These are phyloP conservation scores for Podila minutissima DNA, from an alignment of 192 early-diverging fungal species.

Conservation along the genomic window DNA sequence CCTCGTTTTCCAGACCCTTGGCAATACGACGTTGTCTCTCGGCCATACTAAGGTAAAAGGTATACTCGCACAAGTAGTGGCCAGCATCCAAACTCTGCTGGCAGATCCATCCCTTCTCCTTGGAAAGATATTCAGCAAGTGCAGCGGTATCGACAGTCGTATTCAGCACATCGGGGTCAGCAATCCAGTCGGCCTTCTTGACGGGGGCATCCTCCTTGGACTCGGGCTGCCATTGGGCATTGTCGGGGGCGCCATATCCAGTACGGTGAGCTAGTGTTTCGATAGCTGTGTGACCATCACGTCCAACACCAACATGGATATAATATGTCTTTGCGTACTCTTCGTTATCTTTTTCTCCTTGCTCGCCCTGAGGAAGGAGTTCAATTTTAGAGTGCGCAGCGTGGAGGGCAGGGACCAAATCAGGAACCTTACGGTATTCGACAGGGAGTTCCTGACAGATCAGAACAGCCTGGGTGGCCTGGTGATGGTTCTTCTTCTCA, in stretches of 20 bases:
- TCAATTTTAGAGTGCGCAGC: constrained; percentile 1
- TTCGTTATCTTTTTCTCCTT: constrained; percentile 5
- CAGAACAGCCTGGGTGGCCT: constrained; percentile 24
- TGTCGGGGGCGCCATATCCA: constrained; percentile 61
- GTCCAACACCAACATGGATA: constrained; percentile 65
- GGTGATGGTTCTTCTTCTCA: constrained; percentile 16
- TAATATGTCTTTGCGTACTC: constrained; percentile 53
- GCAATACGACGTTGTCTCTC: constrained; percentile 25
- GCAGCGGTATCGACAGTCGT: constrained; percentile 54
- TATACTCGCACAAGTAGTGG: constrained; percentile 68
- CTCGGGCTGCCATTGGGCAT: constrained; percentile 40
- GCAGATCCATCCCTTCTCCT: constrained; percentile 49
- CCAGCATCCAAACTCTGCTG: constrained; percentile 60
- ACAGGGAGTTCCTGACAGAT: constrained; percentile 62
- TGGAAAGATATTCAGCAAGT: constrained; percentile 38
- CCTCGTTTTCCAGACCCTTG: constrained; percentile 23
- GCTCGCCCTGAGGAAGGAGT: too few species aligned
- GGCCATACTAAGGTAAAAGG: constrained; percentile 63
- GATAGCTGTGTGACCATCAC: constrained; percentile 49
- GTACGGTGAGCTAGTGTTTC: constrained; percentile 60
- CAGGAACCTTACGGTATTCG: constrained; percentile 61
- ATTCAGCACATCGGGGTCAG: constrained; percentile 34
- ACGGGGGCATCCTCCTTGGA: constrained; percentile 40
- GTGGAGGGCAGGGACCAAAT: constrained; percentile 55
- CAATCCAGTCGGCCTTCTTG: constrained; percentile 19